Conservation (phyloP, 2,329 filamentous ascomycete species). For the Herpotrichia juniperi region DNA sequence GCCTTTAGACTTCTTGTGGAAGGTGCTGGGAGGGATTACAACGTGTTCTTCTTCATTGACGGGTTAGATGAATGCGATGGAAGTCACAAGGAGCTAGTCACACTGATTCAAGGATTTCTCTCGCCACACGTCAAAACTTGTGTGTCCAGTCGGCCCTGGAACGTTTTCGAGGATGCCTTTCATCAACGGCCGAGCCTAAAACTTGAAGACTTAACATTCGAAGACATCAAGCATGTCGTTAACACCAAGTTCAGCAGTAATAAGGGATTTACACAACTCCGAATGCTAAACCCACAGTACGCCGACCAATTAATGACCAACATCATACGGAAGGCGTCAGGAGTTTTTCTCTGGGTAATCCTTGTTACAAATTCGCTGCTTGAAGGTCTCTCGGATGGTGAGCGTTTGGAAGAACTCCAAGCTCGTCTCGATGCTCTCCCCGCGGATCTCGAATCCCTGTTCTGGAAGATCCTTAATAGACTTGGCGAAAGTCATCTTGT, state of each 20-base stretch:
- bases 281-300: background rate
- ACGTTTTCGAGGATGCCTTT: slow-evolving; percentile 10
- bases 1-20: background rate
- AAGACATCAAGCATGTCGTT: slow-evolving; percentile 1
- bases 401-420: slow-evolving; percentile 4
- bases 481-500: background rate
- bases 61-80: slow-evolving; percentile 22
- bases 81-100: slow-evolving; percentile 1
- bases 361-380: slow-evolving; percentile 8
- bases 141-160: slow-evolving; percentile 12
- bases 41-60: slow-evolving; percentile 22
- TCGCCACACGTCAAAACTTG: slow-evolving; percentile 12
- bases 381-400: slow-evolving; percentile 3
- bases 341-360: slow-evolving; percentile 13
- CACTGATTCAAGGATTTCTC: slow-evolving; percentile 1
- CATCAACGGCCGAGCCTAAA: background rate
- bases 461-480: background rate
- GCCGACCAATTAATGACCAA: background rate
- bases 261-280: background rate
- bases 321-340: slow-evolving; percentile 5
- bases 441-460: slow-evolving; percentile 5
- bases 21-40: background rate
- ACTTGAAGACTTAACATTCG: slow-evolving; percentile 1
- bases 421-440: slow-evolving; percentile 3
- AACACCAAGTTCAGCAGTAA: background rate